Percentiles rank a stretch among this genome's conserved stretches.
These are phyloP conservation scores for Trichoderma semiorbis DNA, from an alignment of 2,329 filamentous ascomycete genomes.

Conservation along the genomic window DNA sequence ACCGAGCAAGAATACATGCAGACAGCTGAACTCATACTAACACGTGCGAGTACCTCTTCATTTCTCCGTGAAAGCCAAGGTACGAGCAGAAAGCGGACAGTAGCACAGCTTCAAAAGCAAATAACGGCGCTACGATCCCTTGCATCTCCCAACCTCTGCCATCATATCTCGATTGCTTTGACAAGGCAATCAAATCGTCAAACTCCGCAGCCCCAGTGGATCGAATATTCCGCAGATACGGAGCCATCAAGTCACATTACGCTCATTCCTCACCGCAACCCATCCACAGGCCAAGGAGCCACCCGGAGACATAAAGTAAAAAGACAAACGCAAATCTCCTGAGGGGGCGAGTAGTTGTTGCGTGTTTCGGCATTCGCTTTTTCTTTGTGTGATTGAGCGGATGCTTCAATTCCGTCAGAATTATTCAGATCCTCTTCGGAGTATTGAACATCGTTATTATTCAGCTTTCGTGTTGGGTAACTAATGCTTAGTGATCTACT, in stretches of 20 bases:
- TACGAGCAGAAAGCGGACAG: neutral
- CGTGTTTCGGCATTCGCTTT: neutral
- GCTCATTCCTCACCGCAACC: neutral
- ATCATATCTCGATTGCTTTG: neutral
- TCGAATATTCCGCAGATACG: neutral
- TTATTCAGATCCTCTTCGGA: neutral
- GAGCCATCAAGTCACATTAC: neutral
- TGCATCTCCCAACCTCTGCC: neutral
- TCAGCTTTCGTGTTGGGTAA: neutral
- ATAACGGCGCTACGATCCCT: neutral
- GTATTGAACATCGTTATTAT: neutral
- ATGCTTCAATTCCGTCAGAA: neutral
- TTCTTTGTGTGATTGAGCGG: neutral
- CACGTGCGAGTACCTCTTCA: neutral
- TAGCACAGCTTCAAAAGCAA: neutral
- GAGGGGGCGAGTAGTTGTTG: neutral
- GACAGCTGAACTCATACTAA: neutral
- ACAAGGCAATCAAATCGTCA: neutral
- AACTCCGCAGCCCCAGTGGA: conserved; percentile 6
- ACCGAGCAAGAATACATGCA: neutral
- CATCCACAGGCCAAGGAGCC: neutral
- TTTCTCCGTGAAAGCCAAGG: neutral
- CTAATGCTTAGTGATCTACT: neutral
- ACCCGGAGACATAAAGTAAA: neutral
- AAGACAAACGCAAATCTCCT: neutral